Evolutionary conservation across 1,284 basidiomycete genomes (phyloP), one percentile per base, ranked within the genome.

Genomic region (Malassezia obtusa): DNA sequence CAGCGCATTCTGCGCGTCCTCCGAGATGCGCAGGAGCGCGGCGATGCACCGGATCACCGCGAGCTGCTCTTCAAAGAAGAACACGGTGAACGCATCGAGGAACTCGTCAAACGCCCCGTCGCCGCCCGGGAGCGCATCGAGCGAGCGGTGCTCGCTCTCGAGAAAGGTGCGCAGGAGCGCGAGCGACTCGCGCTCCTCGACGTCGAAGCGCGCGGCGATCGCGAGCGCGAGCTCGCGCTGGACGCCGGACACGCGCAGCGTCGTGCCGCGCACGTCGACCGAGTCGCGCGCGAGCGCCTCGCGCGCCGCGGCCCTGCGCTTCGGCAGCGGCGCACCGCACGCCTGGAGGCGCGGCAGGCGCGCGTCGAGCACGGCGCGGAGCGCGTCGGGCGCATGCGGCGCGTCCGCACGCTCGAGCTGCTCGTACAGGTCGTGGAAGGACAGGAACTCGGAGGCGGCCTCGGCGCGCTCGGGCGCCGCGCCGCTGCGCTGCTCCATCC

Each of bases 11-110:
- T 76, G 73, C 1, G 77, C 57, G 57, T 82, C 70, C 77, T 82
- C 81, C 32, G 81, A 78, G 7, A 84, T 83, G 49, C 81, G 80
- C 79, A 76, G 55, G 21, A 71, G 58, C n/a, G 66, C 61, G 30
- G 58, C 54, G 43, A 67, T 55, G 57, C 66, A 65, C 45, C 85
- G 83, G 24, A 83, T 76, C 38, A 80, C 67, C 65, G 78, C 81
- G n/a, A 89, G 79, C 17, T 84, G 80, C 72, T 89, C 87, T 7
- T 83, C 80, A 64, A 82, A 82, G 73, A 86, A 87, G 77, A 88
- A 89, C 14, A 82, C 81, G 2, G 82, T 84, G 64, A 89, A 84
- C 11, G 81, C 82, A 50, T 82, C 79, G 11, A 86, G 70, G 37
- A 88, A 77, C 12, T 62, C 61, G n/a, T 54, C 39, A 8, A n/a